A percentile compares a stretch with the other conserved stretches of the same genome.
Evolutionary conservation across 2,329 filamentous ascomycete species (phyloP).

Genomic region (Ceratocystiopsis minuta): DNA sequence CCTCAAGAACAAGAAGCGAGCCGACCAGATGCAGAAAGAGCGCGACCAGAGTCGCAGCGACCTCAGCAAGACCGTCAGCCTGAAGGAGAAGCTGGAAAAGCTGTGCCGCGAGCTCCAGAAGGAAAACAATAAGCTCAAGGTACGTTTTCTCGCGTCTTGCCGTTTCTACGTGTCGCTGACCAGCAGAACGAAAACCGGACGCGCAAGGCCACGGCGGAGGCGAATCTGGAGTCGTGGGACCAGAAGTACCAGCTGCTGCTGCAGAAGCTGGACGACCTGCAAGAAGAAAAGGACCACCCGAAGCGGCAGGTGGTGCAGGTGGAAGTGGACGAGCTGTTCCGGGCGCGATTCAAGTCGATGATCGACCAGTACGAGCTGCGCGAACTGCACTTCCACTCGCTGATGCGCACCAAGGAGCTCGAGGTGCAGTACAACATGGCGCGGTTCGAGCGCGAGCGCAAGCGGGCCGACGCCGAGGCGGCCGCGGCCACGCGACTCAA

Average conservation of each 20-base stretch:
- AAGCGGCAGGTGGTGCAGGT: slow-evolving; percentile 67
- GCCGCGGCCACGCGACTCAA: slow-evolving; percentile 71
- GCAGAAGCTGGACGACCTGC: slow-evolving; percentile 71
- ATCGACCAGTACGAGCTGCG: slow-evolving; percentile 94
- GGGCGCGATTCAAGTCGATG: slow-evolving; percentile 79
- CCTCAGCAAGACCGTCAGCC: slow-evolving; percentile 69
- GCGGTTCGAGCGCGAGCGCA: slow-evolving; percentile 77
- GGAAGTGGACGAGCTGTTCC: slow-evolving; percentile 79
- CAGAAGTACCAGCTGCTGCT: slow-evolving; percentile 66
- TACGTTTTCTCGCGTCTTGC: slow-evolving; percentile 23
- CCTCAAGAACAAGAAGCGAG: slow-evolving; percentile 86
- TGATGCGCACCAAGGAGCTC: slow-evolving; percentile 85
- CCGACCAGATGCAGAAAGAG: slow-evolving; percentile 88
- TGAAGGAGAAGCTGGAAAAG: slow-evolving; percentile 96
- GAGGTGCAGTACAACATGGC: slow-evolving; percentile 87
- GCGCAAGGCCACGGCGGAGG: slow-evolving; percentile 68
- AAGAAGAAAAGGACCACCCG: slow-evolving; percentile 70
- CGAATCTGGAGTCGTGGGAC: slow-evolving; percentile 67
- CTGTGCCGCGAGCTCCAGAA: slow-evolving; percentile 84
- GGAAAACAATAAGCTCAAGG: slow-evolving; percentile 97
- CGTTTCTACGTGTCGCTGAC: not conserved
- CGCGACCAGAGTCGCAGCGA: slow-evolving; percentile 81
- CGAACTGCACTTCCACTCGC: slow-evolving; percentile 81
- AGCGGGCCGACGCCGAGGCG: slow-evolving; percentile 66
- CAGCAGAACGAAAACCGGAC: slow-evolving; percentile 78